These are phyloP conservation scores for Backusella liffmaniae DNA, from an alignment of 192 early-diverging fungal species.

Conservation along the genomic window DNA sequence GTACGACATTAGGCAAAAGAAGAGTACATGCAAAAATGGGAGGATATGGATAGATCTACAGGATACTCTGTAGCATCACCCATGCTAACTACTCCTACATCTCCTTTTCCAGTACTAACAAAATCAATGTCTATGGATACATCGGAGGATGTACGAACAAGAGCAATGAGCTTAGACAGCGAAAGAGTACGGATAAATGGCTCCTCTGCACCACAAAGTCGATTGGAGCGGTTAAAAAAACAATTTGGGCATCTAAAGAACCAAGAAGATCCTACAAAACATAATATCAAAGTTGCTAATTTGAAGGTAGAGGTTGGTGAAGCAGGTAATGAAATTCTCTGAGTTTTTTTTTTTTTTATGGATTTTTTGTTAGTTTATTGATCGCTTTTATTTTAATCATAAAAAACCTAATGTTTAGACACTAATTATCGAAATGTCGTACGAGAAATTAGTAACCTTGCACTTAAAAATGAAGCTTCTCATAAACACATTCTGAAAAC, in stretches of 20 bases:
- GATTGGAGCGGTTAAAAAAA: conserved; percentile 28
- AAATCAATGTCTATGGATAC: not conserved
- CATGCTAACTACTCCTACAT: not conserved
- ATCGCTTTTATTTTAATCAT: not conserved
- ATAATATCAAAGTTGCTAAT: conserved; percentile 29
- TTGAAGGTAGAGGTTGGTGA: conserved; percentile 31
- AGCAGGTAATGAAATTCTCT: conserved; percentile 22
- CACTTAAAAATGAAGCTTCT: not conserved
- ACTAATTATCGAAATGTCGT: conserved; percentile 23
- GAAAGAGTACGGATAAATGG: conserved; percentile 15
- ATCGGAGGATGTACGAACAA: not conserved
- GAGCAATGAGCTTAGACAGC: conserved; percentile 13
- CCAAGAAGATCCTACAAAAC: conserved; percentile 18
- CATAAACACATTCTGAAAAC: not conserved
- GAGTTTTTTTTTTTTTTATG: not conserved
- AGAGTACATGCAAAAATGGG: conserved; percentile 21
- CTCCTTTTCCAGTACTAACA: not conserved
- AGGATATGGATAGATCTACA: conserved; percentile 24
- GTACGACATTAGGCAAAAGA: conserved; percentile 17
- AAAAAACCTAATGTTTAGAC: conserved; percentile 11
- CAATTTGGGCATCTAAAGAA: conserved; percentile 22
- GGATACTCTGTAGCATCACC: conserved; percentile 1
- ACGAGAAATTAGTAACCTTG: conserved; percentile 17
- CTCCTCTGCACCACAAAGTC: conserved; percentile 9
- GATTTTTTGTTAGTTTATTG: not conserved